phyloP scores from a whole-genome alignment of 129 eudicot genomes.

The Glebionis coronaria region DNA sequence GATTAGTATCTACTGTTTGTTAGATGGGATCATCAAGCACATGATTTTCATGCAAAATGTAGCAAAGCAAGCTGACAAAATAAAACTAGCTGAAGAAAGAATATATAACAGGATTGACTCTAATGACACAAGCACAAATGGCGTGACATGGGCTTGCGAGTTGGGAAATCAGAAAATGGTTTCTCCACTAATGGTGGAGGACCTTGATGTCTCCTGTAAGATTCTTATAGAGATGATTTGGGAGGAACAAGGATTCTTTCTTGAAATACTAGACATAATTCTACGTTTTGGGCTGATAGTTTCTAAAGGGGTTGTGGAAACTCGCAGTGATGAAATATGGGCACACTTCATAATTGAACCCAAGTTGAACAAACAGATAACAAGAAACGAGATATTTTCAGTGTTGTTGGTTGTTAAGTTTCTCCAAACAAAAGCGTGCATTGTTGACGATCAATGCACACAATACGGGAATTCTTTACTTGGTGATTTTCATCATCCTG shows the following conservation, averaged over 20 bases:
- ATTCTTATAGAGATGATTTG: conserved; percentile 89
- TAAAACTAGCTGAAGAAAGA: conserved; percentile 44
- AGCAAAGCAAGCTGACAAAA: conserved; percentile 53
- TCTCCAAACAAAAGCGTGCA: conserved; percentile 34
- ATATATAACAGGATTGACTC: conserved; percentile 13
- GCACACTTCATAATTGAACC: conserved; percentile 73
- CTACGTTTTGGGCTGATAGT: conserved; percentile 74
- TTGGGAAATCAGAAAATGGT: conserved; percentile 51
- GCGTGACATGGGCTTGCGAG: conserved; percentile 90
- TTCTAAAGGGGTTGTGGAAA: conserved; percentile 85
- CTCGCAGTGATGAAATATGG: conserved; percentile 57
- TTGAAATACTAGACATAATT: conserved; percentile 73
- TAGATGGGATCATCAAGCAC: conserved; percentile 84
- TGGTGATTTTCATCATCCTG: conserved; percentile 35
- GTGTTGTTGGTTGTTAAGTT: conserved; percentile 73
- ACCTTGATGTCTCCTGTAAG: conserved; percentile 65
- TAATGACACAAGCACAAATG: conserved; percentile 33
- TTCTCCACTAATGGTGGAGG: conserved; percentile 79
- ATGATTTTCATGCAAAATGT: conserved; percentile 82
- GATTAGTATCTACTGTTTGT: conserved; percentile 80
- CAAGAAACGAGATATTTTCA: conserved; percentile 65
- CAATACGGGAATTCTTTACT: conserved; percentile 27
- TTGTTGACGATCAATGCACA: conserved; percentile 9
- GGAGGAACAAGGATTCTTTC: conserved; percentile 78
- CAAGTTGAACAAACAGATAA: conserved; percentile 52